Evolutionary conservation across 345 rosid genomes (phyloP).

Genomic region (Syzygium oleosum): DNA sequence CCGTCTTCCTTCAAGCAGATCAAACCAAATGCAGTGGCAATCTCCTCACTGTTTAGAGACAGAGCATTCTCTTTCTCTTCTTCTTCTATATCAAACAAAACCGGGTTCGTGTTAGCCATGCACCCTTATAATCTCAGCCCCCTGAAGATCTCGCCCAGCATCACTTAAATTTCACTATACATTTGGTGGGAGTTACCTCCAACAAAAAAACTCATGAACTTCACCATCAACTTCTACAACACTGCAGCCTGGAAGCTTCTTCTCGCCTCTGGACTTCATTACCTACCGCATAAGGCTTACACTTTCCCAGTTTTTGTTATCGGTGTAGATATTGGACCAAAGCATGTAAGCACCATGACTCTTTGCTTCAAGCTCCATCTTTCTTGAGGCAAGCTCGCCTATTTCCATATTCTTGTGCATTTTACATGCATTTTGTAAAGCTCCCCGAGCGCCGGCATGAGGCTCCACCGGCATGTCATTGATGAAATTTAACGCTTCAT

Average conservation of each 20-base stretch:
- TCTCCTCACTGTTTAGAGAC: conserved; percentile 56
- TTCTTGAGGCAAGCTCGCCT: conserved; percentile 38
- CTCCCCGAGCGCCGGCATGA: conserved; percentile 53
- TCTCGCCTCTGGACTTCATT: conserved; percentile 48
- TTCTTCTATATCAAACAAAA: conserved; percentile 65
- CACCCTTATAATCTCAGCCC: conserved; percentile 52
- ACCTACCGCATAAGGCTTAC: conserved; percentile 27
- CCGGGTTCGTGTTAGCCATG: conserved; percentile 39
- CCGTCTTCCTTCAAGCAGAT: conserved; percentile 43
- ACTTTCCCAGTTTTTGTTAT: conserved; percentile 38
- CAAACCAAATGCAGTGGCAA: conserved; percentile 57
- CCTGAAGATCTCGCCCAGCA: conserved; percentile 30
- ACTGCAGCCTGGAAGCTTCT: conserved; percentile 52
- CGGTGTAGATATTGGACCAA: conserved; percentile 54
- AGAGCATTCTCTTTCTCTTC: conserved; percentile 63
- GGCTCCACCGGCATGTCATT: conserved; percentile 44
- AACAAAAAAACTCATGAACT: conserved; percentile 42
- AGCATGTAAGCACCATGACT: conserved; percentile 46
- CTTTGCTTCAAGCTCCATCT: conserved; percentile 38
- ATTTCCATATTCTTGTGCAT: conserved; percentile 37
- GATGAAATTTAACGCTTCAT: conserved; percentile 35
- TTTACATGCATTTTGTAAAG: conserved; percentile 52
- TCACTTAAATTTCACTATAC: conserved; percentile 28
- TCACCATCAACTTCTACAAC: conserved; percentile 44
- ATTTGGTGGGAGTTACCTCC: conserved; percentile 46